Percentiles rank a stretch among this genome's conserved stretches.
Evolutionary conservation across 1,284 basidiomycete species (phyloP).

Genomic region (Macrocystidia cucumis): DNA sequence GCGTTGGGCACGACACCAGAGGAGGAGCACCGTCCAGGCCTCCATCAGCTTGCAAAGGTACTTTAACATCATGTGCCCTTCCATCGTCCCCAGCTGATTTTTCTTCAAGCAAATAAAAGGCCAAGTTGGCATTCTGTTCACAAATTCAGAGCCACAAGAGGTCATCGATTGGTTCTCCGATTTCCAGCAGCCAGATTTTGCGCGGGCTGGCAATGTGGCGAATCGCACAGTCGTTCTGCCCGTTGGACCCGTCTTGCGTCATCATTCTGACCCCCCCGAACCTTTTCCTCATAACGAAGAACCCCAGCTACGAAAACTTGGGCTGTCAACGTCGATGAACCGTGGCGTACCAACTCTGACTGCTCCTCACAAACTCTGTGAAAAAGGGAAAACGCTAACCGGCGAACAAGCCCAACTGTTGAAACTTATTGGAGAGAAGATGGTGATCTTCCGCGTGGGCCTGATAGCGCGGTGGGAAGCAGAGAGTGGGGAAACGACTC

Average conservation of each 20-base stretch:
- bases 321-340: slow-evolving; percentile 80
- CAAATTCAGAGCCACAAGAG: slow-evolving; percentile 81
- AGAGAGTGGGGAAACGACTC: slow-evolving; percentile 56
- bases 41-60: slow-evolving; percentile 78
- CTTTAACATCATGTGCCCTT: slow-evolving; percentile 9
- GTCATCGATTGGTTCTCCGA: slow-evolving; percentile 93
- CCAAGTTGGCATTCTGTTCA: slow-evolving; percentile 90
- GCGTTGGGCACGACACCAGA: slow-evolving; percentile 87
- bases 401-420: slow-evolving; percentile 84
- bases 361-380: slow-evolving; percentile 79
- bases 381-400: slow-evolving; percentile 73
- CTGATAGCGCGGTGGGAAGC: slow-evolving; percentile 75
- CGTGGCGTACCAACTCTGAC: slow-evolving; percentile 86
- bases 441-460: slow-evolving; percentile 76
- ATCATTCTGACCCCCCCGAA: slow-evolving; percentile 67
- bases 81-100: no score
- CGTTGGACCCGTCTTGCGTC: slow-evolving; percentile 65
- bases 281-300: slow-evolving; percentile 97
- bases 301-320: slow-evolving; percentile 89
- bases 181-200: slow-evolving; percentile 88
- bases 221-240: slow-evolving; percentile 73
- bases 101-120: slow-evolving; percentile 79
- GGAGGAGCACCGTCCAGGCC: slow-evolving; percentile 79
- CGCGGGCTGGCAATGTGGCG: slow-evolving; percentile 81
- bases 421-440: slow-evolving; percentile 81